phyloP scores from a whole-genome alignment of 2,329 filamentous ascomycete species.

The Rugonectria rugulosa region DNA sequence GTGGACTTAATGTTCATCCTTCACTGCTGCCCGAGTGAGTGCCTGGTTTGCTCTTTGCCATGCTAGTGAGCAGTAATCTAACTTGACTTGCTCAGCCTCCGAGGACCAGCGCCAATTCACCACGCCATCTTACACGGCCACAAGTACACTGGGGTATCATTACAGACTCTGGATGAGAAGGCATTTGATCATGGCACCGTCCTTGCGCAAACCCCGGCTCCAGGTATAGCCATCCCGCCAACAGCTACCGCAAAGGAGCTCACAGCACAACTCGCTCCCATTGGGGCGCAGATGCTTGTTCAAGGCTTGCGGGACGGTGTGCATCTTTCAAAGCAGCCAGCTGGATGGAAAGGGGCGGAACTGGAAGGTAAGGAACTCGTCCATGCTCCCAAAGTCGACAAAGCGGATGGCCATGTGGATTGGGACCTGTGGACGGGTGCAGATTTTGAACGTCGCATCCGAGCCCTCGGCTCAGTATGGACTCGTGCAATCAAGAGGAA shows the following conservation, averaged over 20 bases:
- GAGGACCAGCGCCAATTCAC: conserved; percentile 86
- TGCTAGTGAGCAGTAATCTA: neutral
- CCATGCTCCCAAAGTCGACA: conserved; percentile 77
- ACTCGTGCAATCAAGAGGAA: conserved; percentile 46
- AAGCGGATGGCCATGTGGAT: conserved; percentile 68
- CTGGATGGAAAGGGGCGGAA: conserved; percentile 38
- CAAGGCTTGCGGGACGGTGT: conserved; percentile 66
- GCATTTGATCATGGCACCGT: conserved; percentile 82
- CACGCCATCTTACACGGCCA: conserved; percentile 76
- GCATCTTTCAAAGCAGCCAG: conserved; percentile 65
- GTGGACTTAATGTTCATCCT: conserved; percentile 92
- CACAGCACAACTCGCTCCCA: conserved; percentile 60
- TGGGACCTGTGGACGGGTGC: conserved; percentile 62
- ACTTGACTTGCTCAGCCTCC: conserved; percentile 62
- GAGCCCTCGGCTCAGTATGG: conserved; percentile 74
- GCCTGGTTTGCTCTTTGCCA: neutral
- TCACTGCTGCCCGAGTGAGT: conserved; percentile 84
- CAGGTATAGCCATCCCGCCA: conserved; percentile 60
- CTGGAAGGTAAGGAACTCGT: conserved; percentile 29
- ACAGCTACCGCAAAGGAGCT: conserved; percentile 53
- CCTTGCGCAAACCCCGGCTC: conserved; percentile 71
- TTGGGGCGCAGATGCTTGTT: conserved; percentile 77
- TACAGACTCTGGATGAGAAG: conserved; percentile 83
- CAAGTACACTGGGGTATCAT: conserved; percentile 73
- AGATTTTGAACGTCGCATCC: conserved; percentile 62